Conservation (phyloP, 192 early-diverging fungal genomes). For the Coemansia sp. region DNA sequence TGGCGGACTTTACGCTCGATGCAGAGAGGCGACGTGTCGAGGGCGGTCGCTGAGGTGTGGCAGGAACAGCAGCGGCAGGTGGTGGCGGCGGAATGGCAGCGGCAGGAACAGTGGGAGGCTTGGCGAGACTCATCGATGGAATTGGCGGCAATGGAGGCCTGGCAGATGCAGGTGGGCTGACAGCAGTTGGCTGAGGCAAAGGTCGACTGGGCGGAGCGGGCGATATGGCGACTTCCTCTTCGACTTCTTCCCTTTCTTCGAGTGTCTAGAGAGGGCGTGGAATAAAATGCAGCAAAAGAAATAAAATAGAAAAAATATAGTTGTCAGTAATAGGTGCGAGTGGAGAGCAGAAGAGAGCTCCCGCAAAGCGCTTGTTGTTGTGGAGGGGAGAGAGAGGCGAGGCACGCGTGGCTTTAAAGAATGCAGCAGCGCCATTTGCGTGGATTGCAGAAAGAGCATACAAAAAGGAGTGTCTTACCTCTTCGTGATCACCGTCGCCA, state of each 20-base stretch:
- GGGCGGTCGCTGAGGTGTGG: slow-evolving; percentile 6
- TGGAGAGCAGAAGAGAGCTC: not conserved
- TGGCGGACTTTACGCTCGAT: slow-evolving; percentile 12
- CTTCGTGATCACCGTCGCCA: slow-evolving; percentile 10
- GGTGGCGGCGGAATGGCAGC: slow-evolving; percentile 4
- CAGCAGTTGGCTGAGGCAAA: slow-evolving; percentile 32
- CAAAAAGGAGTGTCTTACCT: slow-evolving; percentile 14
- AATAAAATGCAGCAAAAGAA: not conserved
- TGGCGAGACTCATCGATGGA: slow-evolving; percentile 13
- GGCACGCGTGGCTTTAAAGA: not conserved
- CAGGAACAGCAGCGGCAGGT: not conserved
- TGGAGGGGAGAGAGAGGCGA: not conserved
- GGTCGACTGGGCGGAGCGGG: slow-evolving; percentile 35
- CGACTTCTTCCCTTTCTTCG: slow-evolving; percentile 5
- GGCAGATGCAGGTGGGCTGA: slow-evolving; percentile 16
- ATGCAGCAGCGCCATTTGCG: not conserved
- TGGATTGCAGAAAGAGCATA: not conserved
- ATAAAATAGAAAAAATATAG: not conserved
- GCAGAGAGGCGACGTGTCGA: slow-evolving; percentile 12
- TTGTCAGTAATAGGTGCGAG: not conserved
- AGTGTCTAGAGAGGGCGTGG: not conserved
- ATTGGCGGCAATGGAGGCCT: slow-evolving; percentile 25
- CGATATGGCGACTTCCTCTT: slow-evolving; percentile 16
- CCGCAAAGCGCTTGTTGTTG: not conserved
- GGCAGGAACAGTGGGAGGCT: slow-evolving; percentile 15